Evolutionary conservation across 805 yeast species (phyloP), one percentile per base, ranked within the genome.

Genomic region (Cyberlindnera euphorbiiphila): DNA sequence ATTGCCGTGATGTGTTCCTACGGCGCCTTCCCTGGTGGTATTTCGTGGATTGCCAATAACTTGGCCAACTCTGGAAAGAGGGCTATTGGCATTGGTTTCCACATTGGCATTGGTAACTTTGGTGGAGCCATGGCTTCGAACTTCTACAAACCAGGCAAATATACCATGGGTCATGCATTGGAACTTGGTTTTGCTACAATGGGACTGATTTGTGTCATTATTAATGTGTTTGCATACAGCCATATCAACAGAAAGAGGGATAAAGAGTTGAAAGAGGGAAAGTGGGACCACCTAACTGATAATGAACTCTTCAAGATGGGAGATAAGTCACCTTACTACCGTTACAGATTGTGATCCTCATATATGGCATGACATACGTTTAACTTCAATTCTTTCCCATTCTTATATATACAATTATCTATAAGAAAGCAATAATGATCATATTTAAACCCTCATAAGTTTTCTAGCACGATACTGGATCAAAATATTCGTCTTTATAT

Each of bases 261-360:
- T 37, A 41, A 35, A 25, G 59, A 58, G 36, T 42, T 60, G 21
- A 29, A 44, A 15, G 54, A 53, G 14, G 71, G 68, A 1, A 50
- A 47, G 19, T 65, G 54, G 45, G 62, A 53, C 29, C 42, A 36
- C 8, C 43, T 45, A 31, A 45, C 57, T 5, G 55, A 50, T 18
- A 43, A 46, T 18, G 59, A 65, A 33, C 49, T 67, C 31, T 42
- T 56, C 10, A 56, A 53, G 32, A 51, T 65, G 67, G 73, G 72
- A 15, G 72, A 69, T 49, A 61, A 60, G 43, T 61, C 61, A 33
- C 73, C 74, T 1, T 58, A 59, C 30, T 68, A 59, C 41, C 49
- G 51, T 14, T 68, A 68, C 43, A 49, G 46, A 27, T 29, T 38
- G n/a, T 42, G 39, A 34, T 4, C 13, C 17, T n/a, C n/a, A n/a